Conservation (phyloP, 1,139 yeast genomes). For the Sugiyamaella japonica region DNA sequence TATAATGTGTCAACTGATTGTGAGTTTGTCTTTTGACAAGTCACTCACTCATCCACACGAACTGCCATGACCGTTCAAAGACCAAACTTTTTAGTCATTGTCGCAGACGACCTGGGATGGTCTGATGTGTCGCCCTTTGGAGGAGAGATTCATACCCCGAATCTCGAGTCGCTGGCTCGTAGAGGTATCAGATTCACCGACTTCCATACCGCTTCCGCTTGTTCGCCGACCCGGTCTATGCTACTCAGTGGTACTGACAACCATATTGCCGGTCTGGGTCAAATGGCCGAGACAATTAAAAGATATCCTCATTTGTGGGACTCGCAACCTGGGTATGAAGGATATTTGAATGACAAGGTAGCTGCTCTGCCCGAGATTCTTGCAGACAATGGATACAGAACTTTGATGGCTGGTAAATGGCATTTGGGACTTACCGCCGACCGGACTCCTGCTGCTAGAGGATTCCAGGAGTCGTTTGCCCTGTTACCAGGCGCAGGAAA, state of each 20-base stretch:
- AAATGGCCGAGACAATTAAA: slow-evolving; percentile 53
- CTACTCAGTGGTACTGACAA: slow-evolving; percentile 61
- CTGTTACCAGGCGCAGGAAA: slow-evolving; percentile 60
- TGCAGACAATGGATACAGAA: slow-evolving; percentile 51
- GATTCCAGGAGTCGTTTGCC: slow-evolving; percentile 53
- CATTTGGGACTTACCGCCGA: slow-evolving; percentile 54
- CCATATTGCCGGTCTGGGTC: slow-evolving; percentile 62
- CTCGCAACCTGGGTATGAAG: slow-evolving; percentile 58
- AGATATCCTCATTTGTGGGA: slow-evolving; percentile 43
- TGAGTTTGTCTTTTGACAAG: too few species aligned
- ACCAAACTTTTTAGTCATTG: slow-evolving; percentile 53
- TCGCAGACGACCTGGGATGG: slow-evolving; percentile 64
- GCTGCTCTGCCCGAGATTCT: slow-evolving; percentile 56
- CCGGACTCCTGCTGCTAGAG: slow-evolving; percentile 53
- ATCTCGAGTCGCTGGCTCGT: slow-evolving; percentile 48
- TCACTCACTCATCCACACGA: not conserved
- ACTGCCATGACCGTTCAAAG: not conserved
- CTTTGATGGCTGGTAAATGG: slow-evolving; percentile 59
- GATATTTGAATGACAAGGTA: slow-evolving; percentile 53
- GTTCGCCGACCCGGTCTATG: slow-evolving; percentile 66
- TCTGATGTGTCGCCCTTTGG: slow-evolving; percentile 60
- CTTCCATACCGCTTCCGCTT: slow-evolving; percentile 64
- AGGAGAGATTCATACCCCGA: slow-evolving; percentile 60
- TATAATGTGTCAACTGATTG: too few species aligned
- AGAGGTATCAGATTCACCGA: slow-evolving; percentile 54